Evolutionary conservation across 2,329 filamentous ascomycete species (phyloP).

Genomic region (Purpureocillium lavendulum): DNA sequence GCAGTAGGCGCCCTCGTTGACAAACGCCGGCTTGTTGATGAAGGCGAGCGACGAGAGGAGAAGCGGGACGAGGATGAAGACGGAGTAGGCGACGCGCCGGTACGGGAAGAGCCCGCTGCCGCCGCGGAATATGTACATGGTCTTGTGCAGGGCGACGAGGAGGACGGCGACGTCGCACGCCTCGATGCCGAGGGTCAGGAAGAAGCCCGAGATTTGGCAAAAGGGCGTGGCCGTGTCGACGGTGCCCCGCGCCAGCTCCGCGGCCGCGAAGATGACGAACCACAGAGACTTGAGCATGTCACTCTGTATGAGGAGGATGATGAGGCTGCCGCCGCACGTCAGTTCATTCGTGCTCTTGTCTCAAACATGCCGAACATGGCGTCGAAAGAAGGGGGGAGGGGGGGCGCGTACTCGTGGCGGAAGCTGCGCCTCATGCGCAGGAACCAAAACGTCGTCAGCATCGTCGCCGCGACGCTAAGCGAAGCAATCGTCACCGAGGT

Average conservation of each 20-base stretch:
- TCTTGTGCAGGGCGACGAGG: slow-evolving; percentile 65
- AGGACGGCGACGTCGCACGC: slow-evolving; percentile 64
- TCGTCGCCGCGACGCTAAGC: slow-evolving; percentile 47
- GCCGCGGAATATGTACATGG: slow-evolving; percentile 58
- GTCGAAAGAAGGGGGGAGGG: background rate
- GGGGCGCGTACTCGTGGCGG: slow-evolving; percentile 43
- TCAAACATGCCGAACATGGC: background rate
- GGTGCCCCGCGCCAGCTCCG: slow-evolving; percentile 43
- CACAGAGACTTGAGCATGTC: slow-evolving; percentile 64
- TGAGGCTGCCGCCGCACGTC: slow-evolving; percentile 40
- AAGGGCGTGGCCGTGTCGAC: slow-evolving; percentile 44
- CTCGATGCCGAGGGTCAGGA: slow-evolving; percentile 58
- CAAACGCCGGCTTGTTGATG: slow-evolving; percentile 47
- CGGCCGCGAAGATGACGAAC: slow-evolving; percentile 57
- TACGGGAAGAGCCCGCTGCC: slow-evolving; percentile 62
- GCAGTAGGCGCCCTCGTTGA: slow-evolving; percentile 59
- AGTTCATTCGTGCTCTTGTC: too few species aligned
- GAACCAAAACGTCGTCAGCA: slow-evolving; percentile 63
- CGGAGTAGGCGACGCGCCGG: slow-evolving; percentile 48
- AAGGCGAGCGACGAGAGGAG: slow-evolving; percentile 57
- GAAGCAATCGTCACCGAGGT: slow-evolving; percentile 31
- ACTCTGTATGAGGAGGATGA: slow-evolving; percentile 65
- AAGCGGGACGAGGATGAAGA: slow-evolving; percentile 50
- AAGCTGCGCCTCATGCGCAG: slow-evolving; percentile 65
- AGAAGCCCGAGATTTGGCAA: slow-evolving; percentile 62